Evolutionary conservation across 176 grass and related monocot genomes (phyloP), one percentile per base, ranked within the genome.

Genomic region (Bothriochloa decipiens): DNA sequence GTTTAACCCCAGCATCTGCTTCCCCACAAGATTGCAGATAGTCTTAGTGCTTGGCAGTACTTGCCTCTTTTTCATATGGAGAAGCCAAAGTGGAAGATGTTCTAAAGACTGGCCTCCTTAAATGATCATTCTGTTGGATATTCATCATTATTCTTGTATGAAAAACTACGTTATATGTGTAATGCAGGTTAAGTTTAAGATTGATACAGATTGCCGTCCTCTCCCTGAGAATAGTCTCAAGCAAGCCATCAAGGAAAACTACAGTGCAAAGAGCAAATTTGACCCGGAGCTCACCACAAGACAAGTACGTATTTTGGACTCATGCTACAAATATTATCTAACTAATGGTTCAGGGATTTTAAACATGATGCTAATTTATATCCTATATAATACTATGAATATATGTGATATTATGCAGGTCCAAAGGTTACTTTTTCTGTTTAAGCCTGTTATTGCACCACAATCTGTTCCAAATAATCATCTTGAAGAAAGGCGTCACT

Each of bases 161-260:
- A 1, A 26, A 70, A 84, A 76, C 49, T 28, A 36, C 11, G 60
- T 83, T 80, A 55, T 53, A 20, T 80, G 29, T 18, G 12, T 65
- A 37, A 75, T 75, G 80, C 76, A 93, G 91, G 85, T 93, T 40
- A 93, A 91, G 82, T 93, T 93, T 83, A 90, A 79, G 62, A 90
- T 92, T 71, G 76, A 86, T 70, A 79, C 60, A 62, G 93, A 92
- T 82, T 95, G 93, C 61, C 83, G 86, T 78, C 93, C 93, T 69
- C 80, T 95, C 29, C 68, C 72, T 20, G 93, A 95, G 83, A 86
- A 40, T 82, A 84, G 80, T 68, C 86, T 95, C 75, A 95, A 90
- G 64, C 83, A 88, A 72, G 93, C 90, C 61, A 95, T 95, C 58
- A 82, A 79, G 74, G 93, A 95, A 74, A 95, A 95, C 57, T 95